A percentile compares a stretch with the other conserved stretches of the same genome.
phyloP scores from a whole-genome alignment of 371 early-diverging fungal genomes.

The Mucor plumbeus region DNA sequence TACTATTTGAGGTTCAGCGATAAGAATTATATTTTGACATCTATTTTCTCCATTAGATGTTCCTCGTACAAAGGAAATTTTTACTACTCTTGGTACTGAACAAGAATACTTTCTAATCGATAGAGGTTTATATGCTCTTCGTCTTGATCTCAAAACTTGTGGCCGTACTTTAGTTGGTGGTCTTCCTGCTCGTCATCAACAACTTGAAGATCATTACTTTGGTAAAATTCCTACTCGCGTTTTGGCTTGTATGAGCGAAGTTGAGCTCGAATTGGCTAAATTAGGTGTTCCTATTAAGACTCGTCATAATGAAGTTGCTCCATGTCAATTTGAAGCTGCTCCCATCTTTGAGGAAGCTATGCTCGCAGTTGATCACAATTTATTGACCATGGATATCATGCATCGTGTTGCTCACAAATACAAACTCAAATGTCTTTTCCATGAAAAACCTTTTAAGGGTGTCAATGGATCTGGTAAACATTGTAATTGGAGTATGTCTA shows the following conservation, averaged over 20 bases:
- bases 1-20: not conserved
- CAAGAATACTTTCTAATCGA: conserved; percentile 99
- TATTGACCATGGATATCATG: conserved; percentile 95
- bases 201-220: conserved; percentile 99
- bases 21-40: not conserved
- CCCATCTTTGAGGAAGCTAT: conserved; percentile 97
- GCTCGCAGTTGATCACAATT: conserved; percentile 97
- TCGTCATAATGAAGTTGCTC: conserved; percentile 98
- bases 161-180: conserved; percentile 94
- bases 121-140: conserved; percentile 86
- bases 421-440: conserved; percentile 95
- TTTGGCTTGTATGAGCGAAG: conserved; percentile 89
- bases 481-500: conserved; percentile 98
- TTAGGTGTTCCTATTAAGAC: conserved; percentile 98
- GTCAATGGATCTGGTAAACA: conserved; percentile 99
- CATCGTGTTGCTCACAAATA: conserved; percentile 97
- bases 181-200: conserved; percentile 97
- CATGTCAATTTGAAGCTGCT: conserved; percentile 97
- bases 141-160: conserved; percentile 95
- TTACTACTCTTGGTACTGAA: conserved; percentile 94
- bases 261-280: conserved; percentile 91
- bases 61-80: conserved; percentile 73
- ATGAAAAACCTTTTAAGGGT: conserved; percentile 99
- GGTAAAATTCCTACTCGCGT: conserved; percentile 96
- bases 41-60: not conserved